Base-by-base conservation (phyloP, 2,329 filamentous ascomycete species). In the Penicillium vulpinum region DNA sequence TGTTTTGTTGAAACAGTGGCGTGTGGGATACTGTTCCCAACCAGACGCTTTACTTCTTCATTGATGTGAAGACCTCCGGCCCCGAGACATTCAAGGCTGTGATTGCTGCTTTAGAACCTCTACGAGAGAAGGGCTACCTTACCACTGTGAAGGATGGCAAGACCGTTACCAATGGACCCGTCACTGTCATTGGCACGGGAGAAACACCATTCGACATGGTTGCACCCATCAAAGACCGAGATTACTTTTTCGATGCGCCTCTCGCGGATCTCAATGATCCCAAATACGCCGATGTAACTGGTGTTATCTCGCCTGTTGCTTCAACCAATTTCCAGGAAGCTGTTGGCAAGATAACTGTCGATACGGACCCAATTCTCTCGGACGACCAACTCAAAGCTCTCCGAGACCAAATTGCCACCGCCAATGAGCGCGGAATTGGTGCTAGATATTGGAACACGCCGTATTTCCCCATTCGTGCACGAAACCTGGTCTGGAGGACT, bases 381-480 rank as follows among this genome's bases (percentile, higher is more conserved):
- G 67, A 67, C 9, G 52, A 61, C 8, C 84, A 87, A 67, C 65
- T 83, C 18, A 75, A 73, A n/a, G 70, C 74, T 26, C 68, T 88
- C 62, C 71, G 79, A 26, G 67, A 61, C 10, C 85, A 88, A 70
- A 77, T 88, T 18, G 68, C 66, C 0, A 67, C 67, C 0, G 86
- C 86, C 5, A 81, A 83, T 62, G 74, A 70, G 15, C 83, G 79
- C 65, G 85, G 85, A 0, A 86, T 89, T 57, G 75, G 73, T 54
- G 80, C 80, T 1, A 73, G 86, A 54, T 88, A 88, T 65, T 88
- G 85, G 85, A 83, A 85, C 51, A 80, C 82, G 60, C 86, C 86
- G 0, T 75, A 74, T 2, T 88, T 80, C 76, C 85, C 85, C 0
- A 72, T 88, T 28, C 78, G 80, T n/a, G 81, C 79, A 22, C 73